Percentiles rank a stretch among this genome's conserved stretches.
Conservation (phyloP, 2,329 filamentous ascomycete species). For the Trichoderma koningii region DNA sequence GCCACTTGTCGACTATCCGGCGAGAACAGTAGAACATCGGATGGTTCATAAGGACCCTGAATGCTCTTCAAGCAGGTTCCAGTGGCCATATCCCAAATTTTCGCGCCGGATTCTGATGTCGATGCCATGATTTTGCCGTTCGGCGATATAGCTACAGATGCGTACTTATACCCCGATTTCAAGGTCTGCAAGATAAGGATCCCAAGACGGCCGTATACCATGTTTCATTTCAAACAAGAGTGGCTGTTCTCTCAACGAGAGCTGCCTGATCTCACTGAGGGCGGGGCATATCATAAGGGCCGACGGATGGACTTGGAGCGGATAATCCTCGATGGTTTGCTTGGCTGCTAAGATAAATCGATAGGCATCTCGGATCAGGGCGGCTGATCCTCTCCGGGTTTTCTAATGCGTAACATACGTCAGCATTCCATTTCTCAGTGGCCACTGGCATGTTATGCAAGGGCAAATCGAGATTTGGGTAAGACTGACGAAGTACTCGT, state of each 20-base stretch:
- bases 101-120: accelerated
- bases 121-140: not conserved
- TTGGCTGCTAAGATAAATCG: not conserved
- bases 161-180: accelerated
- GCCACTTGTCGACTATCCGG: not conserved
- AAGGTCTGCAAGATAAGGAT: not conserved
- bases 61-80: not conserved
- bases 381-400: not conserved
- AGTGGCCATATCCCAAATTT: not conserved
- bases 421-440: not conserved
- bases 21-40: not conserved
- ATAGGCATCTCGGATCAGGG: not conserved
- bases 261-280: not conserved
- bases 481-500: not conserved
- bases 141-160: not conserved
- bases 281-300: not conserved
- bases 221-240: not conserved
- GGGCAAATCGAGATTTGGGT: not conserved
- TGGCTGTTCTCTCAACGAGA: not conserved
- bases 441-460: not conserved
- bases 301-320: not conserved
- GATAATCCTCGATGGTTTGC: not conserved
- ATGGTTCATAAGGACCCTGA: accelerated
- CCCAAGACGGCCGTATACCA: not conserved
- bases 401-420: not conserved